phyloP scores from a whole-genome alignment of 139 green algal genomes.

The Picochlorum costavermella region DNA sequence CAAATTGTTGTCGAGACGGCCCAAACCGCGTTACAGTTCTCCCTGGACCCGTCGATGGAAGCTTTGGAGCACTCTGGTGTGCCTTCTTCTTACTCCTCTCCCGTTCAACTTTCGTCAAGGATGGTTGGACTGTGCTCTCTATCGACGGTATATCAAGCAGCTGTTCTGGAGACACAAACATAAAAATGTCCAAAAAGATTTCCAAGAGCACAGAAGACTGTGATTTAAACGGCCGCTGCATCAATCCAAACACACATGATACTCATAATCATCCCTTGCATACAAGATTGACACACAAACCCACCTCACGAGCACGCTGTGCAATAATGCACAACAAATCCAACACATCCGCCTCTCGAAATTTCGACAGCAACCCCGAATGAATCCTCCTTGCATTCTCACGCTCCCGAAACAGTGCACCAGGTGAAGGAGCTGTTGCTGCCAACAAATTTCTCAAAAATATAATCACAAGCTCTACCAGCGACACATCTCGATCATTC shows the following conservation, averaged over 20 bases:
- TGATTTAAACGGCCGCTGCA: slow-evolving; percentile 31
- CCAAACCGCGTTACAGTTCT: slow-evolving; percentile 2
- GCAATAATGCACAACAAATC: slow-evolving; percentile 63
- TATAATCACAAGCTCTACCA: slow-evolving; percentile 79
- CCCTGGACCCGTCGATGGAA: background rate
- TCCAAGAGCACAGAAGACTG: slow-evolving; percentile 67
- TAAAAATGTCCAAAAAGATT: slow-evolving; percentile 48
- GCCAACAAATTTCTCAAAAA: slow-evolving; percentile 81
- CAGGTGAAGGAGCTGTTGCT: slow-evolving; percentile 27
- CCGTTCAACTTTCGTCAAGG: background rate
- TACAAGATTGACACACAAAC: background rate
- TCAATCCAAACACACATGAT: background rate
- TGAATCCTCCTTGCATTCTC: slow-evolving; percentile 5
- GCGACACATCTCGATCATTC: slow-evolving; percentile 42
- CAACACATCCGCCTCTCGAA: slow-evolving; percentile 55
- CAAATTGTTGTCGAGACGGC: background rate
- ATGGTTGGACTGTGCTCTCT: background rate
- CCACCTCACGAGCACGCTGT: slow-evolving; percentile 30
- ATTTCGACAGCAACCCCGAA: slow-evolving; percentile 36
- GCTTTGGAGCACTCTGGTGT: background rate
- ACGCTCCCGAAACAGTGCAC: slow-evolving; percentile 17
- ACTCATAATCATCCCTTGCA: background rate
- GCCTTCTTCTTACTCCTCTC: slow-evolving; percentile 3
- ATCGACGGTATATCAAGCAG: slow-evolving; percentile 4
- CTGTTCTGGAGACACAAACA: slow-evolving; percentile 11